These are phyloP conservation scores for Leccinum pallidistipes DNA, from an alignment of 1,284 basidiomycete species.

Conservation along the genomic window DNA sequence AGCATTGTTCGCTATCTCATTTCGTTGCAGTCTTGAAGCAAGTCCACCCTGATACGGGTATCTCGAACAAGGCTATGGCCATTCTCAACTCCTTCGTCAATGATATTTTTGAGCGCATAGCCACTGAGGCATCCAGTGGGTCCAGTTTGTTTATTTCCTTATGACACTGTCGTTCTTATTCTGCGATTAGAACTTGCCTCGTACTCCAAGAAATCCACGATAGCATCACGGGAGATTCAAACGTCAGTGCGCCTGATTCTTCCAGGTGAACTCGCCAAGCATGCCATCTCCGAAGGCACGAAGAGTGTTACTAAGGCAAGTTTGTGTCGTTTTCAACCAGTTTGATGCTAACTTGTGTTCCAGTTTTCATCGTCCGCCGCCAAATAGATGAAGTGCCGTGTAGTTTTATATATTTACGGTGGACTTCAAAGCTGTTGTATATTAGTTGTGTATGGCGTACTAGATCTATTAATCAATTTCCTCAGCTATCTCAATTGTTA, in stretches of 20 bases:
- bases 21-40: conserved; percentile 60
- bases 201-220: conserved; percentile 82
- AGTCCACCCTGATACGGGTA: conserved; percentile 82
- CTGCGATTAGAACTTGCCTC: conserved; percentile 58
- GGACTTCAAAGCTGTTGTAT: conserved; percentile 28
- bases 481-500: background rate
- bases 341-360: background rate
- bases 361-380: conserved; percentile 46
- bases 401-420: conserved; percentile 12
- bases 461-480: conserved; percentile 31
- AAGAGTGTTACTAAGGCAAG: conserved; percentile 50
- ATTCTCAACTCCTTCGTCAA: conserved; percentile 78
- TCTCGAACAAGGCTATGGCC: conserved; percentile 81
- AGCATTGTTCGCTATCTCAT: conserved; percentile 34
- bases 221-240: conserved; percentile 82
- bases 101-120: conserved; percentile 78
- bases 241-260: conserved; percentile 78
- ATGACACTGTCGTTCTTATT: conserved; percentile 1
- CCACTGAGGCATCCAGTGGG: conserved; percentile 69
- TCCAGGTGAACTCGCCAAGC: conserved; percentile 68
- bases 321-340: conserved; percentile 14
- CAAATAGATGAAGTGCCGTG: conserved; percentile 28
- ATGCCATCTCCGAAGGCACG: conserved; percentile 77
- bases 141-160: background rate
- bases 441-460: conserved; percentile 35